Base-by-base conservation (phyloP, 306 rosid species). In the Pterocarpus santalinus region DNA sequence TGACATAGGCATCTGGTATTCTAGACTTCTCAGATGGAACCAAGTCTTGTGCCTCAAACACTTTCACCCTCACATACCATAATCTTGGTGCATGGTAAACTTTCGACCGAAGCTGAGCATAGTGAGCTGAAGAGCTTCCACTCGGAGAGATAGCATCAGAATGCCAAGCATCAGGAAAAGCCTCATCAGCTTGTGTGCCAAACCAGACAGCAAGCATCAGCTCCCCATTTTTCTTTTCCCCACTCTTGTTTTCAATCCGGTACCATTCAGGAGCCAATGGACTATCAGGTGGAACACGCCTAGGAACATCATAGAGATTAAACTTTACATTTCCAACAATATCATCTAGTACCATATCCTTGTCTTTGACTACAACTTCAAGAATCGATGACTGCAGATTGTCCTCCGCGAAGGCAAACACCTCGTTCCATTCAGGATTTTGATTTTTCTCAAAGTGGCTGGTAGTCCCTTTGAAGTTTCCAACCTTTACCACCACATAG, bases 251-350 rank as follows among this genome's bases (percentile, higher is more conserved):
- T 52, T 78, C 92, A 12, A 95, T 89, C 39, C 94, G 63, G 67
- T 95, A 91, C 99, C 99, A 95, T 82, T 95, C 89, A 4, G 99
- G 93, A 83, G 99, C 99, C 92, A 95, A 76, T 16, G 99, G 99
- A 84, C 99, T 95, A 57, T 95, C 92, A 1, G 99, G 96, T 14
- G 99, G 99, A 86, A 81, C 86, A 12, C 99, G 89, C 0, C 0
- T 8, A 49, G 97, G 99, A 81, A 95, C 87, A 32, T 95, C 99
- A 57, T 79, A 34, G 43, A 95, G 90, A 65, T 91, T 97, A 69
- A 95, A 81, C 64, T 41, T 72, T 65, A 91, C 86, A 62, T 6
- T 75, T 62, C 99, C 99, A 69, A 88, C 99, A 81, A 75, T 51
- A 57, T 95, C 97, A 85, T 95, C 99, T n/a, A 72, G 73, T 15